phyloP scores from a whole-genome alignment of 106 monocot species.

The Dendrobium officinale region DNA sequence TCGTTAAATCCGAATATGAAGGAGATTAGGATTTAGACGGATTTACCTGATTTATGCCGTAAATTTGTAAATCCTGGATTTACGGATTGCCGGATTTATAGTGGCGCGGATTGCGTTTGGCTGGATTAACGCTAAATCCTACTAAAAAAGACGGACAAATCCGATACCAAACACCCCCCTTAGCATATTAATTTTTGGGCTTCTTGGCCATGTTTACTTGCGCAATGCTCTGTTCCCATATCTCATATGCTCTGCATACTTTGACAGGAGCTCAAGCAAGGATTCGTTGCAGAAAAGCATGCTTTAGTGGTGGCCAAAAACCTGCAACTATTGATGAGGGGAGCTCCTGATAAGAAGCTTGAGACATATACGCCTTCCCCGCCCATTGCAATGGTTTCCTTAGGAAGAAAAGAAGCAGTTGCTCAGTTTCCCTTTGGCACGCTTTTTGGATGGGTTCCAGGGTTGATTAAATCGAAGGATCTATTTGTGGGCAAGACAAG shows the following conservation, averaged over 20 bases:
- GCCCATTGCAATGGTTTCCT: conserved; percentile 19
- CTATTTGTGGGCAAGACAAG: conserved; percentile 36
- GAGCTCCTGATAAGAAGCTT: conserved; percentile 18
- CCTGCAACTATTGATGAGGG: conserved; percentile 39
- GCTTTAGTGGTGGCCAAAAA: conserved; percentile 40
- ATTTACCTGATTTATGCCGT: too few species aligned
- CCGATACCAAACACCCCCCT: too few species aligned
- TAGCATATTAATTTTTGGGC: too few species aligned
- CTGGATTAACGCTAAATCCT: too few species aligned
- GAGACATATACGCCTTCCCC: conserved; percentile 17
- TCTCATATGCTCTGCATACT: background rate
- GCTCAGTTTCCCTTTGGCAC: conserved; percentile 35
- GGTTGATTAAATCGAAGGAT: conserved; percentile 39
- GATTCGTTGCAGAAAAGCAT: conserved; percentile 44
- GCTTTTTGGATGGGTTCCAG: conserved; percentile 25
- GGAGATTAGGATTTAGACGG: too few species aligned
- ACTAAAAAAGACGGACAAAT: too few species aligned
- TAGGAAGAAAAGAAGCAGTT: conserved; percentile 44
- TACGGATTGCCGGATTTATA: too few species aligned
- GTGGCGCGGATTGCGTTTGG: too few species aligned
- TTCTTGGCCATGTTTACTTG: background rate
- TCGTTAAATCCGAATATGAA: too few species aligned
- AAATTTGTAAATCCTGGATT: too few species aligned
- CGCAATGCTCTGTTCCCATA: too few species aligned
- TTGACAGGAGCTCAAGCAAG: conserved; percentile 47